Percentiles rank a stretch among this genome's conserved stretches.
phyloP scores from a whole-genome alignment of 208 protist genomes.

The Histomonas meleagridis region DNA sequence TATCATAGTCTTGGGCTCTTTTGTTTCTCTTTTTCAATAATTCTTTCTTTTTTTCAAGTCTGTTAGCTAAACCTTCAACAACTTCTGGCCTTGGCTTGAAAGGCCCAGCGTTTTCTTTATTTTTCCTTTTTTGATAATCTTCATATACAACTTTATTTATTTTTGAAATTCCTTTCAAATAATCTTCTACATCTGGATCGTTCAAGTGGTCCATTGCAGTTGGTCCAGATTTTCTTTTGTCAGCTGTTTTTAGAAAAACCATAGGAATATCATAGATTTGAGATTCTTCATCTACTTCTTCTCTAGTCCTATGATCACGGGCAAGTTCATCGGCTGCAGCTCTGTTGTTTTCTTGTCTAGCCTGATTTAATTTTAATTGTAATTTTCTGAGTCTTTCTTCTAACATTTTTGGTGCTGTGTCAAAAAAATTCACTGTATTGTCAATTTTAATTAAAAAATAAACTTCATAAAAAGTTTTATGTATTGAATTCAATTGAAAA shows the following conservation, averaged over 20 bases:
- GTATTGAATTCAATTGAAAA: no score
- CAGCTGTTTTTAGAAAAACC: background rate
- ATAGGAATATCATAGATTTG: background rate
- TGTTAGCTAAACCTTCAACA: background rate
- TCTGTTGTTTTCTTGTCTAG: background rate
- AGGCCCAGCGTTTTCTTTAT: background rate
- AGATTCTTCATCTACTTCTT: background rate
- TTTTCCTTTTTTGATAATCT: slow-evolving; percentile 4
- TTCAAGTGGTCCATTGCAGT: background rate
- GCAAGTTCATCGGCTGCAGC: background rate
- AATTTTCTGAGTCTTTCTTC: background rate
- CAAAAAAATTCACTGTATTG: no score
- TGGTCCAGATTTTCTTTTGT: background rate
- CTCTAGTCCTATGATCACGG: background rate
- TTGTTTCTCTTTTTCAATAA: background rate
- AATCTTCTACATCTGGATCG: background rate
- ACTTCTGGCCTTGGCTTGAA: background rate
- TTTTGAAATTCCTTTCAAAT: background rate
- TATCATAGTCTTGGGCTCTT: background rate
- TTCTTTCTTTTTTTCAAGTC: background rate
- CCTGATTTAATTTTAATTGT: background rate
- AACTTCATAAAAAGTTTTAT: no score
- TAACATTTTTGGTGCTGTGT: no score
- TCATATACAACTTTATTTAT: background rate
- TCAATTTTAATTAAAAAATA: no score